Evolutionary conservation across 495 filamentous ascomycete species (phyloP), one percentile per base, ranked within the genome.

Genomic region (Pseudomonodictys pantanalensis): DNA sequence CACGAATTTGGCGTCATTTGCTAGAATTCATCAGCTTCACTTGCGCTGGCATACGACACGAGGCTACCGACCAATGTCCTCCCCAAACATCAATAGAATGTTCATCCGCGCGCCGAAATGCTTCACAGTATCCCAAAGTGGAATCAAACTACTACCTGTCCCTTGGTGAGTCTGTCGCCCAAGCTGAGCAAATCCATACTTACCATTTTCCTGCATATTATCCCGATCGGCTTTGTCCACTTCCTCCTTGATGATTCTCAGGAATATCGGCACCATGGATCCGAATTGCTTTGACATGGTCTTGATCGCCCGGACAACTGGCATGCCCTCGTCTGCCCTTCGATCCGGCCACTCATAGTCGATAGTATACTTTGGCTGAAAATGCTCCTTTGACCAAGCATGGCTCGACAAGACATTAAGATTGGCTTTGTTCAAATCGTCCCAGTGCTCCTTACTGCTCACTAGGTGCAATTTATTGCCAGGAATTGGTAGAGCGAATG

Each of bases 301-400:
- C 24, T 23, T 24, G 24, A 48, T 22, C 8, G 45, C 12, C 23
- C 45, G 45, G 9, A 29, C 45, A 25, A 48, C 45, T 9, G 45
- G 45, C 24, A 48, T 48, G 10, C 22, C 20, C 8, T 9, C 18
- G 18, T 29, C 32, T 15, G 7, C 45, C 23, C 45, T 48, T 23
- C 23, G 45, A 18, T 48, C 45, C 5, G 45, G 18, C 45, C 45
- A 48, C 24, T 48, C 45, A 9, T 29, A 48, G 10, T 23, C 23
- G 4, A 48, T 5, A 4, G 45, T 48, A 29, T 24, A 48, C 45
- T 48, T 48, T 9, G 45, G 45, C 17, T 48, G 45, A 9, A 48
- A 25, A 12, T 48, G 45, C 17, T 53, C 6, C 23, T 42, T 53
- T 24, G 50, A 53, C 50, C 32, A 39, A 6, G 35, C 50, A 28